Base-by-base conservation (phyloP, 2,329 filamentous ascomycete species). In the Lojkania enalia region DNA sequence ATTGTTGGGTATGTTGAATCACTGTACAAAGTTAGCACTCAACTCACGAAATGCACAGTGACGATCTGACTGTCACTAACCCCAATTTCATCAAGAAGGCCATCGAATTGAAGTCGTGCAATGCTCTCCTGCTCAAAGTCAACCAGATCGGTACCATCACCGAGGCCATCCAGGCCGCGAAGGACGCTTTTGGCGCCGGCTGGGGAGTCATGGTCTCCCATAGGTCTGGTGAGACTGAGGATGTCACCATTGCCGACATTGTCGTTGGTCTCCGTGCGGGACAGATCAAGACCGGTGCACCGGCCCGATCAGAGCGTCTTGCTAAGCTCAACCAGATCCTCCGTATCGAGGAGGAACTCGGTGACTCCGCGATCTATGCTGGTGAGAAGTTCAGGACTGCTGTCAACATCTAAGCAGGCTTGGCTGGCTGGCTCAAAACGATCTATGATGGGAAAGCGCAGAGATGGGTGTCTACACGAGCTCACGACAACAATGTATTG, bases 141-240 rank as follows among this genome's bases (percentile, higher is more conserved):
- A 99, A 99, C 88, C 94, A 99, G 83, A 99, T 99, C 67, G 94
- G 94, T 78, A 96, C 94, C 62, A 85, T 99, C 69, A 95, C 90
- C 64, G 94, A 99, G 83, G 96, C 94, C 49, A 96, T 97, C 78
- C 91, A 97, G 81, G 94, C 94, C 44, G 92, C 94, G 74, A 96
- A 97, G 84, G 94, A 97, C 79, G 95, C 92, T 39, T 44, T 42
- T 20, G 88, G 86, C 58, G 91, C 88, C 65, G 85, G 84, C 73
- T 99, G 94, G 94, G 92, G 92, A 73, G 91, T 99, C 80, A 97
- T 99, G 94, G 94, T 99, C 57, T 97, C 94, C 59, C 94, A 99
- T 83, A 87, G 94, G 66, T 99, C 94, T 54, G 94, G 94, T 74
- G 94, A 99, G 87, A 99, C 94, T 50, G 94, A 97, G 80, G 94